These are phyloP conservation scores for Penicillium palitans DNA, from an alignment of 2,329 filamentous ascomycete genomes.

Conservation along the genomic window DNA sequence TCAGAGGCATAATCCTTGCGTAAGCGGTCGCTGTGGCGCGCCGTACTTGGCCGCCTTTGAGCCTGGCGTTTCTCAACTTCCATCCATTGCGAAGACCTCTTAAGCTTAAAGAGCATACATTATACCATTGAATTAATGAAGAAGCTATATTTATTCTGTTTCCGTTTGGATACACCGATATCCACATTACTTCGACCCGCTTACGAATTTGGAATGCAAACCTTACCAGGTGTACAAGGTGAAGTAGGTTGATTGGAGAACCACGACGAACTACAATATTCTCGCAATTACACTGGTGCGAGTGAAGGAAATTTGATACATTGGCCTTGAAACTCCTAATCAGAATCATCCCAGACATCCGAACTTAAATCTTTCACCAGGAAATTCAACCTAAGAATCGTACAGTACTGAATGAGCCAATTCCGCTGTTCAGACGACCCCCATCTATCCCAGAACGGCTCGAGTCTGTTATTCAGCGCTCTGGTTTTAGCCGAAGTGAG, in stretches of 20 bases:
- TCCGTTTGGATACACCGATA: background rate
- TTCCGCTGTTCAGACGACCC: background rate
- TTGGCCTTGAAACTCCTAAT: background rate
- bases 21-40: background rate
- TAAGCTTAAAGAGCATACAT: background rate
- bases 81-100: background rate
- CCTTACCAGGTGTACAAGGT: no score
- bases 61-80: background rate
- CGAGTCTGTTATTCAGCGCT: background rate
- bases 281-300: background rate
- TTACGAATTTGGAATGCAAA: no score
- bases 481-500: background rate
- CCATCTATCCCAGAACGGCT: background rate
- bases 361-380: background rate
- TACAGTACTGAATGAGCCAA: background rate
- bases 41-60: background rate
- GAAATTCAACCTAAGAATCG: background rate
- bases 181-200: background rate
- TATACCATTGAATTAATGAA: background rate
- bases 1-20: constrained; percentile 8
- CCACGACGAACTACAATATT: background rate
- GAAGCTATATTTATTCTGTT: background rate
- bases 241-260: background rate
- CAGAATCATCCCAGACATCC: background rate
- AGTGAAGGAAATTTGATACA: background rate